Evolutionary conservation across 75 land plant species (phyloP).

Genomic region (Azolla pinnata): DNA sequence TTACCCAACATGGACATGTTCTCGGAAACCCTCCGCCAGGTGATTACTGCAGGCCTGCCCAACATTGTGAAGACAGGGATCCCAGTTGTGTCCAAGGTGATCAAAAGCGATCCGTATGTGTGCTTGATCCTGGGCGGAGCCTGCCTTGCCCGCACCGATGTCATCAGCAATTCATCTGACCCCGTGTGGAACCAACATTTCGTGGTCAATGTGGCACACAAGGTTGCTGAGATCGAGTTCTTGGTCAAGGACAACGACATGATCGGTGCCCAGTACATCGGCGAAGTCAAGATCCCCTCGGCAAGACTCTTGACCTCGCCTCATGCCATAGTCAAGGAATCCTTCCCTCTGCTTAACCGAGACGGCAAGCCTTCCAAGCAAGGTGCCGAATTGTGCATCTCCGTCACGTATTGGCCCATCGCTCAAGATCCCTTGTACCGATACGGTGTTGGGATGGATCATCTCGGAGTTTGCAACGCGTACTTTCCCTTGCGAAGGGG

Average conservation of each 20-base stretch:
- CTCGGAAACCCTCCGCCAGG: conserved; percentile 52
- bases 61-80: not conserved
- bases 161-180: conserved; percentile 45
- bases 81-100: conserved; percentile 23
- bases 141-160: conserved; percentile 55
- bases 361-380: conserved; percentile 29
- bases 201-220: conserved; percentile 59
- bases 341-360: conserved; percentile 51
- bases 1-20: conserved; percentile 79
- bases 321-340: conserved; percentile 30
- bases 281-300: conserved; percentile 37
- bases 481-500: conserved; percentile 71
- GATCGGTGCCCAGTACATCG: conserved; percentile 66
- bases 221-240: conserved; percentile 33
- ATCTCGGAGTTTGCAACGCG: conserved; percentile 55
- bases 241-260: conserved; percentile 77
- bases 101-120: conserved; percentile 88
- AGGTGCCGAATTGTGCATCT: conserved; percentile 35
- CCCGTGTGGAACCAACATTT: conserved; percentile 77
- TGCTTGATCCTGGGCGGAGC: conserved; percentile 58
- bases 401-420: conserved; percentile 36
- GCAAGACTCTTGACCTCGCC: conserved; percentile 25
- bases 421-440: conserved; percentile 34
- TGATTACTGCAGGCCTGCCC: conserved; percentile 16
- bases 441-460: conserved; percentile 46